Percentiles rank a stretch among this genome's conserved stretches.
Evolutionary conservation across 495 filamentous ascomycete species (phyloP).

Genomic region (Podospora comata): DNA sequence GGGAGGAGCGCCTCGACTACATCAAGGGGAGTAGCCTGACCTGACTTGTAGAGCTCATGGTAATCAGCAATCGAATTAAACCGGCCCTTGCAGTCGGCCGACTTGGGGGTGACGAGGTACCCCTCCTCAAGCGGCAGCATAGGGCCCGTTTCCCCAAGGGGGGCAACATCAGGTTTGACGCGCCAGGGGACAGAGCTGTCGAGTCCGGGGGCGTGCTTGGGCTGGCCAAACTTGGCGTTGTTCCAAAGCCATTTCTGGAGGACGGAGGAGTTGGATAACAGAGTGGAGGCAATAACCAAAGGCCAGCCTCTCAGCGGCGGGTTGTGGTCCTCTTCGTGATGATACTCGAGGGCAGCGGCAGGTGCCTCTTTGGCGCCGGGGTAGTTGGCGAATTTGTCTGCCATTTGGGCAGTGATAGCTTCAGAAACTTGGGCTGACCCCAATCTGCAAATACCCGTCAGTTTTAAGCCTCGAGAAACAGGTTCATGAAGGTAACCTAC

Average conservation of each 20-base stretch:
- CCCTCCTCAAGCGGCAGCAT: slow-evolving; percentile 34
- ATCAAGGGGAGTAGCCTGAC: slow-evolving; percentile 63
- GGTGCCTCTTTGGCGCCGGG: slow-evolving; percentile 35
- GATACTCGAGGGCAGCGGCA: slow-evolving; percentile 23
- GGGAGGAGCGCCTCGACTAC: slow-evolving; percentile 69
- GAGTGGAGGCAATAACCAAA: slow-evolving; percentile 25
- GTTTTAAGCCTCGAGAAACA: not conserved
- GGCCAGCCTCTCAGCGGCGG: slow-evolving; percentile 32
- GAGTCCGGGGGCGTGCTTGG: slow-evolving; percentile 58
- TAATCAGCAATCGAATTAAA: slow-evolving; percentile 77
- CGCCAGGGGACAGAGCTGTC: slow-evolving; percentile 53
- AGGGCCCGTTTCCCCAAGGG: slow-evolving; percentile 41
- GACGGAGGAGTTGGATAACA: slow-evolving; percentile 35
- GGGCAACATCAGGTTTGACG: slow-evolving; percentile 79
- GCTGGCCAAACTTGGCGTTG: slow-evolving; percentile 68
- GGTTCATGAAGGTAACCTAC: not conserved
- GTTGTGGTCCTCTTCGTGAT: slow-evolving; percentile 29
- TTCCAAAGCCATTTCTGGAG: slow-evolving; percentile 50
- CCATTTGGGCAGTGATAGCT: not conserved
- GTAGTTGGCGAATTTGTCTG: slow-evolving; percentile 31
- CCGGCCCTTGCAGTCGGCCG: slow-evolving; percentile 39
- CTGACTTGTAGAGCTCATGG: slow-evolving; percentile 65
- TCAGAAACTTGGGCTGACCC: too few species aligned
- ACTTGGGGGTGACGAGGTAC: slow-evolving; percentile 33
- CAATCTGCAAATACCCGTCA: not conserved